Base-by-base conservation (phyloP, 2,329 filamentous ascomycete genomes). In the Trichoderma cornu-damae region DNA sequence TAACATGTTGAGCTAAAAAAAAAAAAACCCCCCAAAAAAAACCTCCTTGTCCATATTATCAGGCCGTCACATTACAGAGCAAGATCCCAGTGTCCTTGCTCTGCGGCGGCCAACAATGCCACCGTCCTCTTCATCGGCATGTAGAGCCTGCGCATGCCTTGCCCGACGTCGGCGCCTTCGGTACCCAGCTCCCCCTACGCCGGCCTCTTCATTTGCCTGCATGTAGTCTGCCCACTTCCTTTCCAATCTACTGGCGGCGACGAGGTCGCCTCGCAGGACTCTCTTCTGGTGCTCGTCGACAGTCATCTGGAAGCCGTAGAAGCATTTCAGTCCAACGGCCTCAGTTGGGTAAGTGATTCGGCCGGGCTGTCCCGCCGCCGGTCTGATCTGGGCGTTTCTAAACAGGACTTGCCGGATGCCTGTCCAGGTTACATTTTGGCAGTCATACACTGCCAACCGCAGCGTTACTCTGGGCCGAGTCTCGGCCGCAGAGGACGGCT, bases 211-310 rank as follows among this genome's bases (percentile, higher is more conserved):
- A 50, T 83, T 89, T 14, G 89, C 86, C 74, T 95, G 89, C 91
- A 96, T 96, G 70, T 90, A 96, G 55, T 95, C 88, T 0, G 88
- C 87, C 93, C 93, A 97, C 70, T 93, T 95, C 62, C 86, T 81
- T 76, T 96, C 92, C 18, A 97, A 78, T n/a, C 89, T 79, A 35
- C 79, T 80, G 0, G 94, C 94, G 1, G 88, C 80, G 0, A 79
- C 77, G 59, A 90, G 81, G 61, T 96, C 89, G 6, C 90, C 90
- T 4, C 83, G 79, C 51, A 96, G 71, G 0, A 96, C 89, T 3
- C 92, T 84, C 74, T 92, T 93, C 53, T 86, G 91, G 72, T 97
- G 93, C 70, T 96, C 91, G 63, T 96, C 88, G 4, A 96, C 91
- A 0, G 91, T 96, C 74, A 90, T 89, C 73, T 97, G 93, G 83